phyloP scores from a whole-genome alignment of 2,329 filamentous ascomycete species.

The Aspergillus pseudoglaucus region DNA sequence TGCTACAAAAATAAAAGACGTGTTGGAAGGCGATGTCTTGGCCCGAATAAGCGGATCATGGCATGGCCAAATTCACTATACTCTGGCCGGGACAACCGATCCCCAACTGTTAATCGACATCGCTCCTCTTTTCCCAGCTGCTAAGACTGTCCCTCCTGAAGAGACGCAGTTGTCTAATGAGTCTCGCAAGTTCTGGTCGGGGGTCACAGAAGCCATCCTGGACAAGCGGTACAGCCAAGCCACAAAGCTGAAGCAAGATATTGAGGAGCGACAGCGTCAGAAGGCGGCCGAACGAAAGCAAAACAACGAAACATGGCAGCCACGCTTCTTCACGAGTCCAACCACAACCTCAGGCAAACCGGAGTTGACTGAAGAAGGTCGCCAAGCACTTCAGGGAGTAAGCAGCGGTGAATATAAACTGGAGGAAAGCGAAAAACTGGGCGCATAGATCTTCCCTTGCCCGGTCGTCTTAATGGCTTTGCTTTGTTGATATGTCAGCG shows the following conservation, averaged over 20 bases:
- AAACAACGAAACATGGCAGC: conserved; percentile 64
- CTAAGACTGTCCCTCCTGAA: conserved; percentile 71
- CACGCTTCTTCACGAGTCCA: conserved; percentile 73
- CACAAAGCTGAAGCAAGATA: conserved; percentile 78
- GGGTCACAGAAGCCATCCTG: conserved; percentile 78
- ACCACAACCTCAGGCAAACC: conserved; percentile 57
- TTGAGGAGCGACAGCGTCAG: conserved; percentile 83
- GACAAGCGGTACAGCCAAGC: conserved; percentile 77
- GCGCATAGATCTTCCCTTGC: conserved; percentile 21
- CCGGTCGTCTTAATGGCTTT: conserved; percentile 1
- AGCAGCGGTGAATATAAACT: conserved; percentile 48
- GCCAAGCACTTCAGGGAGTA: conserved; percentile 50
- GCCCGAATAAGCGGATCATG: conserved; percentile 78
- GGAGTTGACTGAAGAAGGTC: conserved; percentile 58
- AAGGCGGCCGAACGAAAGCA: conserved; percentile 75
- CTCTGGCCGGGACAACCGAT: conserved; percentile 43
- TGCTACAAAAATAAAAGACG: conserved; percentile 73
- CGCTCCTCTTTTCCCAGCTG: conserved; percentile 68
- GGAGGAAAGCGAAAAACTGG: conserved; percentile 32
- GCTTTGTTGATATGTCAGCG: conserved; percentile 13
- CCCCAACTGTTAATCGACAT: conserved; percentile 77
- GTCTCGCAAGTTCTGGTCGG: conserved; percentile 78
- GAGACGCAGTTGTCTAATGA: conserved; percentile 82
- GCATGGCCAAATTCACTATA: conserved; percentile 65
- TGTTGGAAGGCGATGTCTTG: conserved; percentile 76